Evolutionary conservation across 2,329 filamentous ascomycete species (phyloP).

Genomic region (Sclerotinia glacialis): DNA sequence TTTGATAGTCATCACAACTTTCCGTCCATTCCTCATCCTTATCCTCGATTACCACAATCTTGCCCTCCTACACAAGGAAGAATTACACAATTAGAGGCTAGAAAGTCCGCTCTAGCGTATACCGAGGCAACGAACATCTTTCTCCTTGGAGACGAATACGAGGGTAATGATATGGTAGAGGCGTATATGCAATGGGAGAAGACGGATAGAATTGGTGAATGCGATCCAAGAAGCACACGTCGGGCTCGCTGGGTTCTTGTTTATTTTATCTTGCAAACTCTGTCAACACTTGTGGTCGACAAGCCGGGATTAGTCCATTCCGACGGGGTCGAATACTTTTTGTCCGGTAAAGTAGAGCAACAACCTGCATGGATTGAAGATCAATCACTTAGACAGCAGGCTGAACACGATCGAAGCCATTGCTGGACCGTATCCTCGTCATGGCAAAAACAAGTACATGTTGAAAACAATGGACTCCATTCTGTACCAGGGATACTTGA

Average conservation of each 20-base stretch:
- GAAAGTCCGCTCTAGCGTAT: constrained; percentile 48
- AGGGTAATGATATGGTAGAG: constrained; percentile 54
- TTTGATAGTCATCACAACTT: constrained; percentile 62
- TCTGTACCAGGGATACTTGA: constrained; percentile 6
- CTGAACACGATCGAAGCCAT: constrained; percentile 36
- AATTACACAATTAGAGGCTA: constrained; percentile 32
- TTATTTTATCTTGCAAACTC: constrained; percentile 58
- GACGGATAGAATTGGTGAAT: constrained; percentile 48
- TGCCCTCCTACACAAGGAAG: constrained; percentile 37
- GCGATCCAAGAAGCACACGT: constrained; percentile 55
- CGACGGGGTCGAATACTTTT: constrained; percentile 55
- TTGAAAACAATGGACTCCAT: neutral
- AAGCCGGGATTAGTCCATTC: constrained; percentile 52
- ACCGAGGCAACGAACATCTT: constrained; percentile 60
- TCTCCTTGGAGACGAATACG: constrained; percentile 52
- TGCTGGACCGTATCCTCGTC: constrained; percentile 36
- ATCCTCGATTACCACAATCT: constrained; percentile 60
- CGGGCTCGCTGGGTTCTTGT: constrained; percentile 60
- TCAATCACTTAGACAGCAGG: constrained; percentile 33
- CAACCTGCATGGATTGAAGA: constrained; percentile 54
- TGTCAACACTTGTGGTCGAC: constrained; percentile 59
- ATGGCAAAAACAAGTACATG: constrained; percentile 7
- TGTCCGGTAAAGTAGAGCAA: constrained; percentile 53
- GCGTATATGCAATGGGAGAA: constrained; percentile 57
- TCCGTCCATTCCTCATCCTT: constrained; percentile 66